Conservation (phyloP, 2,329 filamentous ascomycete species). For the Colletotrichum limetticola region DNA sequence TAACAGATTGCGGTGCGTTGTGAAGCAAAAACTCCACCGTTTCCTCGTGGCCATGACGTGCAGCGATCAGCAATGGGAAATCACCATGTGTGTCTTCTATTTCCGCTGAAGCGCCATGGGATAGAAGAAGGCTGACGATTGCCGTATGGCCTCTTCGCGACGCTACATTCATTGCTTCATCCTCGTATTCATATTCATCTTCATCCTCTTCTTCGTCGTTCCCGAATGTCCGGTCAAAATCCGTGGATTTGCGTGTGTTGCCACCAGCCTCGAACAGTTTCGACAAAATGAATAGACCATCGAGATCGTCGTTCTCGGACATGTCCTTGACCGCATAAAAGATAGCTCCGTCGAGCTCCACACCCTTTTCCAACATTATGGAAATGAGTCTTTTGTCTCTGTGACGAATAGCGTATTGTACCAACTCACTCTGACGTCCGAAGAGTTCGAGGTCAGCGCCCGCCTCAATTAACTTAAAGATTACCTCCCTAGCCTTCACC, state of each 20-base stretch:
- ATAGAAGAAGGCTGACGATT: fast-evolving
- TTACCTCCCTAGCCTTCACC: fast-evolving
- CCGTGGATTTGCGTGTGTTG: fast-evolving
- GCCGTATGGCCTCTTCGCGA: no score
- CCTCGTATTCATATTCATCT: no score
- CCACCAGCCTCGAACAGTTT: fast-evolving
- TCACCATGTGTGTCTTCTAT: no score
- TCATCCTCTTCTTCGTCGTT: no score
- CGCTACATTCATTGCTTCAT: fast-evolving
- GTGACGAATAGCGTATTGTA: fast-evolving
- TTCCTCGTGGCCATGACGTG: fast-evolving
- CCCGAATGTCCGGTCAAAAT: no score
- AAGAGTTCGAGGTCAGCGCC: no score
- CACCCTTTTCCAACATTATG: fast-evolving
- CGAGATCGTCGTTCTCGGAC: fast-evolving
- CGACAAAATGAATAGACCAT: no score
- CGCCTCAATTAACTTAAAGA: no score
- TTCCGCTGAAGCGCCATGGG: no score
- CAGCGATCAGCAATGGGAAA: fast-evolving
- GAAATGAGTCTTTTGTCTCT: fast-evolving
- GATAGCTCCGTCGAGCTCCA: no score
- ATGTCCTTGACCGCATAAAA: fast-evolving
- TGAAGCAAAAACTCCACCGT: no score
- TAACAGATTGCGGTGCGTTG: no score
- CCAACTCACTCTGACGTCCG: fast-evolving